These are phyloP conservation scores for Tubosaeta sp. DNA, from an alignment of 768 basidiomycete genomes.

Conservation along the genomic window DNA sequence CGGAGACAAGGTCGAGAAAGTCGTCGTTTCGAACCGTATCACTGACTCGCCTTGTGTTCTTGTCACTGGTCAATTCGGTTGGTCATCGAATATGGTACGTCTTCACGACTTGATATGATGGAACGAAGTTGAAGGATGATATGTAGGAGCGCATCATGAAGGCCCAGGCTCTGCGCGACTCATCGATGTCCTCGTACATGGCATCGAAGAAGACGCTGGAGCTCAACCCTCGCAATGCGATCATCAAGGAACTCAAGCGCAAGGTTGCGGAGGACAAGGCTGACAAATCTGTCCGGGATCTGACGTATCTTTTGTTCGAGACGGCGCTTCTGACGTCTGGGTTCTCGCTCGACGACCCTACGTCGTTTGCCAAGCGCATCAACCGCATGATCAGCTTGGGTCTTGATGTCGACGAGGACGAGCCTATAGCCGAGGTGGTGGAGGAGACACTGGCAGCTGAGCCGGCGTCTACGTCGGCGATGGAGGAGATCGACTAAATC, in stretches of 20 bases:
- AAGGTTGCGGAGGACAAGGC: slow-evolving; percentile 97
- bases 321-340: slow-evolving; percentile 93
- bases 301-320: slow-evolving; percentile 95
- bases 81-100: slow-evolving; percentile 97
- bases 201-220: slow-evolving; percentile 97
- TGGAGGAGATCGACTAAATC: slow-evolving; percentile 93
- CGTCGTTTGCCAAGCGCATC: slow-evolving; percentile 93
- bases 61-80: slow-evolving; percentile 98
- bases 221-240: slow-evolving; percentile 87
- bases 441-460: slow-evolving; percentile 54
- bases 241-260: slow-evolving; percentile 93
- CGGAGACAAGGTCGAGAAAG: slow-evolving; percentile 99
- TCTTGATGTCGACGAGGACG: slow-evolving; percentile 83
- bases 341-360: slow-evolving; percentile 94
- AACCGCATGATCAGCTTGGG: slow-evolving; percentile 94
- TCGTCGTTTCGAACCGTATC: slow-evolving; percentile 96
- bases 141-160: slow-evolving; percentile 94
- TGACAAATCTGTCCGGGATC: slow-evolving; percentile 96
- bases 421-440: slow-evolving; percentile 32
- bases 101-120: neutral
- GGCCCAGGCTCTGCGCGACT: slow-evolving; percentile 94
- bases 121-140: slow-evolving; percentile 1
- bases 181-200: slow-evolving; percentile 99
- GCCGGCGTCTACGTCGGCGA: slow-evolving; percentile 69
- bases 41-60: slow-evolving; percentile 94